These are phyloP conservation scores for Fusarium oxysporum DNA, from an alignment of 2,329 filamentous ascomycete species.

Conservation along the genomic window DNA sequence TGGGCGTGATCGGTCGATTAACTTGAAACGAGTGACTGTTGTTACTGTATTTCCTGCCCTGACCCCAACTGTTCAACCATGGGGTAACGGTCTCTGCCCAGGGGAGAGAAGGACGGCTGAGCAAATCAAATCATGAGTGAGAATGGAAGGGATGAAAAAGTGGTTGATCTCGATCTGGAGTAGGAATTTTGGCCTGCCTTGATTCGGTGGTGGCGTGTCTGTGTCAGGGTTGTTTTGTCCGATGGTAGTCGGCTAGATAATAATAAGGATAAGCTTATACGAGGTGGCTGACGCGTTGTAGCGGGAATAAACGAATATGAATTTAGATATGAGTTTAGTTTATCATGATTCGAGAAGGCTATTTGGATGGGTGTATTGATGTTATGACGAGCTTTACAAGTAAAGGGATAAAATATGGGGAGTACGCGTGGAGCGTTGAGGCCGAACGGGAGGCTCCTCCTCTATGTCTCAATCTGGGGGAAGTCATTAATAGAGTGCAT, in stretches of 20 bases:
- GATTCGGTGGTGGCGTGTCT: slow-evolving; percentile 27
- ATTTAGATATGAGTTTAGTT: neutral
- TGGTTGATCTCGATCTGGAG: slow-evolving; percentile 29
- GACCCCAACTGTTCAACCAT: slow-evolving; percentile 20
- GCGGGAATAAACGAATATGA: slow-evolving; percentile 4
- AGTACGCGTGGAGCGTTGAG: slow-evolving; percentile 30
- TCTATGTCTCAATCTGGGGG: neutral
- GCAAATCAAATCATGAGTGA: slow-evolving; percentile 25
- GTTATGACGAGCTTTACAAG: slow-evolving; percentile 4
- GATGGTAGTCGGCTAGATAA: slow-evolving; percentile 7
- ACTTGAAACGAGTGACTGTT: slow-evolving; percentile 35
- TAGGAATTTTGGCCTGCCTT: slow-evolving; percentile 34
- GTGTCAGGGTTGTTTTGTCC: slow-evolving; percentile 26
- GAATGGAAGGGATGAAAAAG: slow-evolving; percentile 8
- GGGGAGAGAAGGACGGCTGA: slow-evolving; percentile 3
- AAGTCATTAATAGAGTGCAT: neutral
- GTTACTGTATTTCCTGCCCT: slow-evolving; percentile 4
- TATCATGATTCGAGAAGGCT: neutral
- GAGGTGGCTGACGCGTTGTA: slow-evolving; percentile 15
- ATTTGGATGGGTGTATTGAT: neutral
- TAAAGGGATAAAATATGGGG: slow-evolving; percentile 24
- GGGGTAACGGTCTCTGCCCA: slow-evolving; percentile 18
- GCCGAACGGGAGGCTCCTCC: neutral
- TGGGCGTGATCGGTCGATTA: neutral
- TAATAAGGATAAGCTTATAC: slow-evolving; percentile 6